Percentiles rank a stretch among this genome's conserved stretches.
Conservation (phyloP, 1,139 yeast species). For the Candida anutae region DNA sequence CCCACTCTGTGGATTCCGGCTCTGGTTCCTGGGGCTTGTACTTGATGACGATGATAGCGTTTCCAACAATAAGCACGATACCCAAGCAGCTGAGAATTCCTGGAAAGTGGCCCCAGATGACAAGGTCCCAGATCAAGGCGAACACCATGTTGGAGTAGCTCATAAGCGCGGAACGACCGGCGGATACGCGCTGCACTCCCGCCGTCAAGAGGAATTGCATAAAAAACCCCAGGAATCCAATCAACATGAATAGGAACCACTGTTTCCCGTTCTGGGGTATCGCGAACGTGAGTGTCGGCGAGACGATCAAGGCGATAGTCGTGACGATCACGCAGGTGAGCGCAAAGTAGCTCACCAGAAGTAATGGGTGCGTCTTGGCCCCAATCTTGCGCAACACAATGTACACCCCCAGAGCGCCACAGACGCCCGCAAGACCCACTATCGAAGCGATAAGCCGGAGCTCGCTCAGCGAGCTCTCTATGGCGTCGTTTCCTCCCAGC, state of each 20-base stretch:
- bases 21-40: constrained; percentile 30
- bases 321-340: constrained; percentile 51
- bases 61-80: constrained; percentile 54
- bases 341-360: constrained; percentile 74
- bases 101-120: constrained; percentile 70
- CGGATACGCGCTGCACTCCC: constrained; percentile 77
- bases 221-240: constrained; percentile 74
- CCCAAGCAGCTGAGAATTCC: constrained; percentile 64
- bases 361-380: constrained; percentile 66
- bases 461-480: constrained; percentile 34
- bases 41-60: constrained; percentile 55
- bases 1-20: constrained; percentile 1
- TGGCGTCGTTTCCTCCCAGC: constrained; percentile 19
- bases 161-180: constrained; percentile 72
- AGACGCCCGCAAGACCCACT: constrained; percentile 61
- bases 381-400: constrained; percentile 72
- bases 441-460: constrained; percentile 49
- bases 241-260: constrained; percentile 53
- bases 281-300: constrained; percentile 55
- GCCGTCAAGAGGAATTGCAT: constrained; percentile 76
- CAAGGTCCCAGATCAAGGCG: constrained; percentile 70
- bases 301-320: constrained; percentile 40
- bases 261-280: constrained; percentile 53
- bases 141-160: constrained; percentile 69
- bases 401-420: constrained; percentile 66